Conservation (phyloP, 306 rosid genomes). For the Cicer arietinum region DNA sequence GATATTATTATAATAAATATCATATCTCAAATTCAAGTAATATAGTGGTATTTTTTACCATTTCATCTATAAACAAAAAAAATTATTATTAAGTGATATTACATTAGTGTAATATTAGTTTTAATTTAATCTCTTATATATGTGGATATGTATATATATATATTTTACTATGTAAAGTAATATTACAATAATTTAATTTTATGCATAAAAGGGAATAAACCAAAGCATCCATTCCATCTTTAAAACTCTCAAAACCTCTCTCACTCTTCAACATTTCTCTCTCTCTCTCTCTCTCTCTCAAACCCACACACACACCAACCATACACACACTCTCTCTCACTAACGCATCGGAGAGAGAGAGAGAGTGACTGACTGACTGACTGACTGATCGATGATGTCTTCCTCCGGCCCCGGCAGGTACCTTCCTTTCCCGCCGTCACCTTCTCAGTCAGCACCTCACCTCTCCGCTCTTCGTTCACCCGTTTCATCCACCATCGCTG, state of each 20-base stretch:
- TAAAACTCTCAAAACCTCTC: slow-evolving; percentile 12
- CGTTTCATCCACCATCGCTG: slow-evolving; percentile 69
- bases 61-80: too few relatives aligned
- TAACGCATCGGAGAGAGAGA: not conserved
- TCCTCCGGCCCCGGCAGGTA: slow-evolving; percentile 69
- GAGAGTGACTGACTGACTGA: not conserved
- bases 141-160: too few relatives aligned
- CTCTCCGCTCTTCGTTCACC: slow-evolving; percentile 79
- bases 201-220: slow-evolving; percentile 11
- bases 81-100: too few relatives aligned
- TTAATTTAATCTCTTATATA: too few relatives aligned
- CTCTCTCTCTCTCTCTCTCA: not conserved
- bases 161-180: too few relatives aligned
- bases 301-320: slow-evolving; percentile 20
- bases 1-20: too few relatives aligned
- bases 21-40: too few relatives aligned
- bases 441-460: slow-evolving; percentile 64
- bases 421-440: slow-evolving; percentile 93
- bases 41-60: too few relatives aligned
- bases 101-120: too few relatives aligned
- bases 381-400: slow-evolving; percentile 48
- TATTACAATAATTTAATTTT: too few relatives aligned
- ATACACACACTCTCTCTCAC: slow-evolving; percentile 8
- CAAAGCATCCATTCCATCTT: not conserved
- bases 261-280: not conserved